A percentile compares a stretch with the other conserved stretches of the same genome.
Conservation (phyloP, 371 early-diverging fungal species). For the Circinella minor region DNA sequence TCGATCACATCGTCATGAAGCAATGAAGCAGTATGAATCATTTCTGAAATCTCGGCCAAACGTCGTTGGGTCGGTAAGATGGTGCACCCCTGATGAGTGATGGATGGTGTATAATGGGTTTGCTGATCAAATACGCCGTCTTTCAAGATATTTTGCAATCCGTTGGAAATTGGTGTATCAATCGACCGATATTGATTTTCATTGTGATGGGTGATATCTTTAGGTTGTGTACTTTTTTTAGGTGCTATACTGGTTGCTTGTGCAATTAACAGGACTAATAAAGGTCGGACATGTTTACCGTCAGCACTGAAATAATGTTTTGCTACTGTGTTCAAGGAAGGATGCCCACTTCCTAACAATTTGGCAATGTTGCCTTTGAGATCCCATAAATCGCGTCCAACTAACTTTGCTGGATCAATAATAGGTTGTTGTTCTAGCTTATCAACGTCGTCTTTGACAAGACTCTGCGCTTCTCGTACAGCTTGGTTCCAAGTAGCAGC, state of each 20-base stretch:
- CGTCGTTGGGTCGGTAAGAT: slow-evolving; percentile 90
- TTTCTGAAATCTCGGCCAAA: slow-evolving; percentile 94
- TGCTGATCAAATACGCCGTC: slow-evolving; percentile 35
- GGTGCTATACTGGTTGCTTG: slow-evolving; percentile 82
- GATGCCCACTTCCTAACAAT: slow-evolving; percentile 85
- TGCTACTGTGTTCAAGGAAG: slow-evolving; percentile 85
- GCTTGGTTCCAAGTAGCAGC: no score
- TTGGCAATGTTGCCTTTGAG: slow-evolving; percentile 87
- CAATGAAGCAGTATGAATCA: slow-evolving; percentile 96
- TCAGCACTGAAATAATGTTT: slow-evolving; percentile 89
- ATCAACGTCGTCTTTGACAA: slow-evolving; percentile 38
- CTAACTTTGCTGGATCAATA: slow-evolving; percentile 66
- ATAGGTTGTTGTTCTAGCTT: slow-evolving; percentile 26
- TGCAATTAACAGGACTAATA: slow-evolving; percentile 88
- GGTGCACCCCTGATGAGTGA: slow-evolving; percentile 54
- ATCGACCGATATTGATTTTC: slow-evolving; percentile 54
- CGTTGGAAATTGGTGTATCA: slow-evolving; percentile 56
- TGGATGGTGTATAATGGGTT: slow-evolving; percentile 51
- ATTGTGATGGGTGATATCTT: slow-evolving; percentile 36
- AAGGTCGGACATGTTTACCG: slow-evolving; percentile 93
- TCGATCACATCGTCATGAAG: slow-evolving; percentile 97
- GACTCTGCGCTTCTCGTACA: slow-evolving; percentile 45
- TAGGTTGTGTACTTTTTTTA: no score
- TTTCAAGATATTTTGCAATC: slow-evolving; percentile 45
- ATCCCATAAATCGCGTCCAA: slow-evolving; percentile 79